Evolutionary conservation across 371 early-diverging fungal genomes (phyloP), one percentile per base, ranked within the genome.

Genomic region (Syncephalastrum contaminatum): DNA sequence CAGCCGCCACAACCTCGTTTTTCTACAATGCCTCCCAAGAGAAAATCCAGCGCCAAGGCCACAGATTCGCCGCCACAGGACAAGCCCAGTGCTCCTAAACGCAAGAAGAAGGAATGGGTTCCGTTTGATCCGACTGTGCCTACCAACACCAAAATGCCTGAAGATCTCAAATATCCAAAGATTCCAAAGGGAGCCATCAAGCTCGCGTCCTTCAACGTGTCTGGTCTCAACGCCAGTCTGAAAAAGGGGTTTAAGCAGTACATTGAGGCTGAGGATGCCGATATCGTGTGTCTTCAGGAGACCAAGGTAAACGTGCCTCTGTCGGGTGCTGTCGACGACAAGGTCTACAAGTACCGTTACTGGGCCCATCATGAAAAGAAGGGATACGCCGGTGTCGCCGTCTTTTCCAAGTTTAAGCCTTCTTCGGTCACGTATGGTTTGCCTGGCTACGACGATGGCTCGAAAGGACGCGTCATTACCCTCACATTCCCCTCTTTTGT

Each of bases 251-350:
- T 91, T 59, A 80, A 81, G 36, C 70, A 69, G 13, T 94, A 94
- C 57, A 63, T 94, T 43, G 77, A 75, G 8, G 89, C 89, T 0
- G 96, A 96, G 63, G 74, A 92, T 51, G 85, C 96, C 0, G 94
- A 93, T 67, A 79, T 96, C 24, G 45, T 95, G 3, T 92, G 90
- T 63, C 46, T 96, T 16, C 93, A 94, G 64, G 95, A 96, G 61
- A 91, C 91, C 41, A 95, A 96, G 66, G 67, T 89, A 18, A 86
- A 86, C 61, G 76, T 74, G 48, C 76, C 85, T 15, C 27, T 63
- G 24, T 56, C 67, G 1, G 74, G 62, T 15, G 72, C 67, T 18
- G 67, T 92, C 15, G 73, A 82, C 55, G 73, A 81, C 39, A 73
- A 81, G 55, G 66, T 67, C 22, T 93, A 88, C 64, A 88, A 86